phyloP scores from a whole-genome alignment of 164 flowering plant genomes.

The Tinospora cordifolia region DNA sequence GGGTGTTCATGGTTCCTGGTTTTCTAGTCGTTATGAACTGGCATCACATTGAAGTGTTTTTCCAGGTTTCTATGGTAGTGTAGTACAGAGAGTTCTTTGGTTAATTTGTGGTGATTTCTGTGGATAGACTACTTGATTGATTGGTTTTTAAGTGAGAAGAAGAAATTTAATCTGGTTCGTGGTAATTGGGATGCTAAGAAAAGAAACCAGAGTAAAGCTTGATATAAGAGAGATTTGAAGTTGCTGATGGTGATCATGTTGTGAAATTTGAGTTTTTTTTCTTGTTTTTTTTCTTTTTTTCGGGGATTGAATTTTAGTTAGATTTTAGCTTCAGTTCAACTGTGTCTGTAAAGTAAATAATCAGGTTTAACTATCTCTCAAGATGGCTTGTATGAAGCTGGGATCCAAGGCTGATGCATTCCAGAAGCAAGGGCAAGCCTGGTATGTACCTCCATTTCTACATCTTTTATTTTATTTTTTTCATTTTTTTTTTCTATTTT shows the following conservation, averaged over 20 bases:
- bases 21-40: constrained; percentile 23
- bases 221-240: constrained; percentile 1
- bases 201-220: constrained; percentile 8
- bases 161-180: constrained; percentile 3
- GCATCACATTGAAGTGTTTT: constrained; percentile 1
- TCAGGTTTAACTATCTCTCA: background rate
- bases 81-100: background rate
- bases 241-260: background rate
- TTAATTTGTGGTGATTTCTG: background rate
- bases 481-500: background rate
- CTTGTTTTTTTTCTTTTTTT: too few relatives aligned
- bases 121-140: background rate
- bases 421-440: constrained; percentile 81
- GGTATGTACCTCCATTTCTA: constrained; percentile 38
- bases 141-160: background rate
- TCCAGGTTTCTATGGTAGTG: background rate
- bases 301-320: background rate
- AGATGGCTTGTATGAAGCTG: constrained; percentile 86
- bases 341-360: constrained; percentile 3
- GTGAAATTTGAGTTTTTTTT: background rate
- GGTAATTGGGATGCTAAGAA: constrained; percentile 3
- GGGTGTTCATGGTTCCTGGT: constrained; percentile 11
- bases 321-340: background rate
- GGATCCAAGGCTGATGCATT: constrained; percentile 89
- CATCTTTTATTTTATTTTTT: background rate